Conservation (phyloP, 768 basidiomycete genomes). For the Cantharellus anzutake region DNA sequence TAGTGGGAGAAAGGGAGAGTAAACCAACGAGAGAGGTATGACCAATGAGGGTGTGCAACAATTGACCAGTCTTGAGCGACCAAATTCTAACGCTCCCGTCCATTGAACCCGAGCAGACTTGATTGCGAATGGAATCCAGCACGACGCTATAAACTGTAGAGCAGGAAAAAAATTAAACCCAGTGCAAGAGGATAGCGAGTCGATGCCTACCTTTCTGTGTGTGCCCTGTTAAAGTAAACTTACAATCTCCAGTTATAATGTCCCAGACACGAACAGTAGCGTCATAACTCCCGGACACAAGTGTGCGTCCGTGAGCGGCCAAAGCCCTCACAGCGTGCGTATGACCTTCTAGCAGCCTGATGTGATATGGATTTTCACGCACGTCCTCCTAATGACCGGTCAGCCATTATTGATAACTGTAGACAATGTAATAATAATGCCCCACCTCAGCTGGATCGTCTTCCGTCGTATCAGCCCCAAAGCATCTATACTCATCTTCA, state of each 20-base stretch:
- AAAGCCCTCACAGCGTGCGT: conserved; percentile 81
- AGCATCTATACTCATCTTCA: conserved; percentile 57
- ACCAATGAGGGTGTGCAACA: conserved; percentile 62
- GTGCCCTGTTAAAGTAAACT: conserved; percentile 68
- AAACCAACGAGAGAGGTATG: conserved; percentile 93
- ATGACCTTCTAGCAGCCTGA: conserved; percentile 70
- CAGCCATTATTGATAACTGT: background rate
- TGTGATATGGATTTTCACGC: conserved; percentile 75
- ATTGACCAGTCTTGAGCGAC: conserved; percentile 69
- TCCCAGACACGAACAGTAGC: conserved; percentile 93
- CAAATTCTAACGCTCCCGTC: conserved; percentile 93
- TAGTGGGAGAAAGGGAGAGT: conserved; percentile 71
- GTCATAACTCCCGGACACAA: conserved; percentile 94
- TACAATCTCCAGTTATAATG: conserved; percentile 30
- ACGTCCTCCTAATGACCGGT: conserved; percentile 33
- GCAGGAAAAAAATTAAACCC: background rate
- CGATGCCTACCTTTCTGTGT: conserved; percentile 59
- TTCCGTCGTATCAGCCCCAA: conserved; percentile 33
- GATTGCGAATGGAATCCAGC: conserved; percentile 65
- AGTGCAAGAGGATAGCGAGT: conserved; percentile 1
- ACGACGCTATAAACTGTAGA: conserved; percentile 83
- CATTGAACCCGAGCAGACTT: conserved; percentile 95
- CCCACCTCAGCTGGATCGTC: conserved; percentile 21
- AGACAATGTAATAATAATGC: conserved; percentile 1
- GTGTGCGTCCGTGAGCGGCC: conserved; percentile 73